These are phyloP conservation scores for Neonectria sp. DNA, from an alignment of 2,329 filamentous ascomycete genomes.

Conservation along the genomic window DNA sequence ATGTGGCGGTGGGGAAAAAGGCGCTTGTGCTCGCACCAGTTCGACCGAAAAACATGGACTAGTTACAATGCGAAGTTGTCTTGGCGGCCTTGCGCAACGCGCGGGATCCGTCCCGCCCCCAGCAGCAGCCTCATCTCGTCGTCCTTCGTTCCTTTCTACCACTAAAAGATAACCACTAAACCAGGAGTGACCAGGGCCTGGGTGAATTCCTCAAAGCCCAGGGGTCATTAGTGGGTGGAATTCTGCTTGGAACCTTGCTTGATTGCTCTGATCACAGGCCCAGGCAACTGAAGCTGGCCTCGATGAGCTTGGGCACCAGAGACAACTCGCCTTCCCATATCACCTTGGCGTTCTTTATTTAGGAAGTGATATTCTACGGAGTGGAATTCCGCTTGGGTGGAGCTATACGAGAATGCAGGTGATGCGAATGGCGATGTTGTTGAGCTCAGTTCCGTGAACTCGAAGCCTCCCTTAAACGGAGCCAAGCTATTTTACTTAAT, in stretches of 20 bases:
- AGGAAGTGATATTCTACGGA: neutral
- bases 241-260: neutral
- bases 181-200: neutral
- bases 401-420: neutral
- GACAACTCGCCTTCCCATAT: too few species aligned
- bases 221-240: neutral
- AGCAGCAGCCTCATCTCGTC: neutral
- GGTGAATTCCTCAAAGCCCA: neutral
- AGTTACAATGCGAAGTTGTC: neutral
- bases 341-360: constrained; percentile 5
- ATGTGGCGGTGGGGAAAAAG: neutral
- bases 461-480: neutral
- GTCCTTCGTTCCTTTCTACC: neutral
- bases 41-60: neutral
- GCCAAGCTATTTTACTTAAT: neutral
- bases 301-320: neutral
- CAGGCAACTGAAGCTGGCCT: neutral
- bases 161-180: neutral
- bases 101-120: neutral
- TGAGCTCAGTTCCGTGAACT: neutral
- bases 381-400: neutral
- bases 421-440: neutral
- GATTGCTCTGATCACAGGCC: neutral
- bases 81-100: neutral
- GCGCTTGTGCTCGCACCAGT: neutral